Base-by-base conservation (phyloP, 352 stramenopile genomes). In the Globisporangium nodosum region DNA sequence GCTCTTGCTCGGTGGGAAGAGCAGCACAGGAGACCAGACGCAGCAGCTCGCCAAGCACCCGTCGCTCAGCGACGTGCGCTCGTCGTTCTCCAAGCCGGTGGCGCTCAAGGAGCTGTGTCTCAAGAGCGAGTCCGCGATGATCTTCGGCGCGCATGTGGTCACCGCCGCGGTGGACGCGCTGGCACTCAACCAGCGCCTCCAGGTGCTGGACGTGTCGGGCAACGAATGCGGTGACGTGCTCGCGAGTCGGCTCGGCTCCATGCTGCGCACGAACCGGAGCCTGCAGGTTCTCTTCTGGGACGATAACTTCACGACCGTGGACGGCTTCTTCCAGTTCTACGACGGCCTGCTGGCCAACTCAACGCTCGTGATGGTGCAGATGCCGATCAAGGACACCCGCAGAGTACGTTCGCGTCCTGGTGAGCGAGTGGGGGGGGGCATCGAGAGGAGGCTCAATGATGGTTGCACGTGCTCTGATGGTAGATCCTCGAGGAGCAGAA, bases 261-360 rank as follows among this genome's bases (percentile, higher is more conserved):
- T 77, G 7, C 55, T 94, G 31, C 80, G 76, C 0, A 58, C 63
- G 27, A 94, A 90, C 58, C 75, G 67, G 47, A 76, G 66, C 37
- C 58, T 92, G 13, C 77, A 78, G 18, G 69, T 79, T 8, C 69
- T 94, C 40, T 94, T 87, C 55, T 90, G 81, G 81, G 84, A 94
- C 49, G 74, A 70, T 40, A 94, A 92, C 52, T 79, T 74, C 56
- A 88, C 77, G 56, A 90, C 76, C 0, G 72, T 92, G 33, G 77
- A 85, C 30, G 84, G 84, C 8, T 90, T 89, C 56, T 52, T 71
- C 31, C 58, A 61, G 13, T 90, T 92, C 37, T 82, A 89, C 68
- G 71, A 82, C 15, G 79, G 76, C 3, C 56, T 91, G 3, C 16
- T 76, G 40, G 65, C 70, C 39, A 93, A 93, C 50, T 66, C 64